Evolutionary conservation across 768 basidiomycete genomes (phyloP).

Genomic region (Lyophyllum semitale): DNA sequence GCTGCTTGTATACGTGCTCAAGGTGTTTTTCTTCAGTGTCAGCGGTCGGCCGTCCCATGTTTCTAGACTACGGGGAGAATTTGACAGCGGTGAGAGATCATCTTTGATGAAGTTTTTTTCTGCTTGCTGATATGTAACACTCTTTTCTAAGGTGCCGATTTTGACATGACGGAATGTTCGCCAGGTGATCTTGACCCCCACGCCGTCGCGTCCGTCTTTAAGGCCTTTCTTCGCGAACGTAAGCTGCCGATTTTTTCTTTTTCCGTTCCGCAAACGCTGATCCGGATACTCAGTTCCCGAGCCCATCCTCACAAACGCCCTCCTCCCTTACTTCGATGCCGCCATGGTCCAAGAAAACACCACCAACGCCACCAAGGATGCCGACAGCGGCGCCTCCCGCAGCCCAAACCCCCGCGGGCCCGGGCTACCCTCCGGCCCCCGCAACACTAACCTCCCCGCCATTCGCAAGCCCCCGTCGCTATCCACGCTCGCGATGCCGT

Average conservation of each 20-base stretch:
- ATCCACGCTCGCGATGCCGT: constrained; percentile 76
- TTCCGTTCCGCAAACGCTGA: constrained; percentile 4
- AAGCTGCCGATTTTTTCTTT: constrained; percentile 35
- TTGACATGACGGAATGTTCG: constrained; percentile 72
- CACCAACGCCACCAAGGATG: constrained; percentile 29
- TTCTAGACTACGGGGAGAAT: constrained; percentile 71
- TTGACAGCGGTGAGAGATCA: constrained; percentile 64
- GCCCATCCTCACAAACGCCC: constrained; percentile 73
- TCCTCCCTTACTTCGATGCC: constrained; percentile 78
- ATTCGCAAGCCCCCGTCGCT: constrained; percentile 80
- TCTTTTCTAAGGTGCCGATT: constrained; percentile 72
- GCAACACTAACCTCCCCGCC: constrained; percentile 33
- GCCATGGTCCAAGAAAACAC: constrained; percentile 62
- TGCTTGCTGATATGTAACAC: constrained; percentile 12
- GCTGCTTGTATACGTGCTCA: constrained; percentile 6
- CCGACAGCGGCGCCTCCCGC: constrained; percentile 11
- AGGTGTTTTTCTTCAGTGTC: constrained; percentile 50
- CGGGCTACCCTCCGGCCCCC: constrained; percentile 18
- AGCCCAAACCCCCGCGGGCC: constrained; percentile 18
- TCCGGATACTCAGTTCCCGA: constrained; percentile 69
- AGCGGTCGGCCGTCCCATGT: constrained; percentile 84
- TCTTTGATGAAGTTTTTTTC: constrained; percentile 4
- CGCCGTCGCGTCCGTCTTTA: constrained; percentile 91
- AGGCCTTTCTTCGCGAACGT: constrained; percentile 92
- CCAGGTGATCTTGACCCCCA: constrained; percentile 94